These are phyloP conservation scores for Wakefieldia striispora DNA, from an alignment of 768 basidiomycete species.

Conservation along the genomic window DNA sequence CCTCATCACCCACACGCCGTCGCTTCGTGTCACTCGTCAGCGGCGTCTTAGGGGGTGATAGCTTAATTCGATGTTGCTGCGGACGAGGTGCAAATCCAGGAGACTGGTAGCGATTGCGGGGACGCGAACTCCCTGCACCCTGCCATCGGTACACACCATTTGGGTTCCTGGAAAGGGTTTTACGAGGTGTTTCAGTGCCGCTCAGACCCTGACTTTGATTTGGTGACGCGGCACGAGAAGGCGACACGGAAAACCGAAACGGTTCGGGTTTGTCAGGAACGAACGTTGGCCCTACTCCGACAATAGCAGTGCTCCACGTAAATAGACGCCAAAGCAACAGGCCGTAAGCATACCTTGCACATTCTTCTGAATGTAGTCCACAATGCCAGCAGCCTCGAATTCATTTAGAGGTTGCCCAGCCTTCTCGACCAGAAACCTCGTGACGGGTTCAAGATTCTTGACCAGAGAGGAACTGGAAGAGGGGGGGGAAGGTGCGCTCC, in stretches of 20 bases:
- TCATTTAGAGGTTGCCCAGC: constrained; percentile 47
- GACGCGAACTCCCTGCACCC: constrained; percentile 72
- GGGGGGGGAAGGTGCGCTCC: constrained; percentile 14
- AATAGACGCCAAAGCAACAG: constrained; percentile 12
- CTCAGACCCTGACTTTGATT: constrained; percentile 11
- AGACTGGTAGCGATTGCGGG: constrained; percentile 68
- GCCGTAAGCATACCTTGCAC: constrained; percentile 39
- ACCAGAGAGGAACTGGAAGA: constrained; percentile 29
- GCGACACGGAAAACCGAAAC: constrained; percentile 58
- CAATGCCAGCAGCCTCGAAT: constrained; percentile 53
- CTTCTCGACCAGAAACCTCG: constrained; percentile 46
- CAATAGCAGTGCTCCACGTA: constrained; percentile 6
- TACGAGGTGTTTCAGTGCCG: constrained; percentile 39
- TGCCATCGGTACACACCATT: constrained; percentile 74
- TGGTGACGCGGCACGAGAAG: constrained; percentile 32
- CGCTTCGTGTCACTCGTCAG: constrained; percentile 54
- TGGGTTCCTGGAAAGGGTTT: constrained; percentile 64
- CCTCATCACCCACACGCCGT: constrained; percentile 54
- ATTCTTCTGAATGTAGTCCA: constrained; percentile 52
- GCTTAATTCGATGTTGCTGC: constrained; percentile 43
- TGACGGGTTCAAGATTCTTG: constrained; percentile 48
- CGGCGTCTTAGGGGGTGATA: constrained; percentile 39
- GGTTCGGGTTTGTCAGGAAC: constrained; percentile 45
- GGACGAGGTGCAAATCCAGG: constrained; percentile 66
- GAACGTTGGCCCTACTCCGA: constrained; percentile 22